phyloP scores from a whole-genome alignment of 257 asterid genomes.

The Solanum ahanhuiri region DNA sequence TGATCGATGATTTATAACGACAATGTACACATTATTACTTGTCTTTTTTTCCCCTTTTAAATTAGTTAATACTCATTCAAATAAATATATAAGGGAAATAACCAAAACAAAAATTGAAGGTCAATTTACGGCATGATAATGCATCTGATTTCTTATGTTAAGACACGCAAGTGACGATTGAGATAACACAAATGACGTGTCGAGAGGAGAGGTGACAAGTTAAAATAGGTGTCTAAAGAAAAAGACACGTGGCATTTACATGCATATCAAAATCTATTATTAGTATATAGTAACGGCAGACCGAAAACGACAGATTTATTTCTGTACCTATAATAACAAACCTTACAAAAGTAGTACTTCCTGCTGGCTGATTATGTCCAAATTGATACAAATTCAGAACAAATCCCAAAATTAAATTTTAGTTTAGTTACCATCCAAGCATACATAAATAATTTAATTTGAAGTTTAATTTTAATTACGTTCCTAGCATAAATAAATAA shows the following conservation, averaged over 20 bases:
- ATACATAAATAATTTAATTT: neutral
- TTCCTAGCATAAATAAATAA: neutral
- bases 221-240: neutral
- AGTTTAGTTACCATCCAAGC: neutral
- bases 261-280: neutral
- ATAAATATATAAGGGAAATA: neutral
- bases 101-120: neutral
- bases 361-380: neutral
- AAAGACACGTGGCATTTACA: neutral
- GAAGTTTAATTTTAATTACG: neutral
- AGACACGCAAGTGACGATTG: neutral
- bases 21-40: neutral
- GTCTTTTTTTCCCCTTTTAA: neutral
- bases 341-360: neutral
- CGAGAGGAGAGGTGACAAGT: neutral
- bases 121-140: neutral
- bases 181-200: neutral
- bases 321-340: neutral
- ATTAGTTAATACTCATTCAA: neutral
- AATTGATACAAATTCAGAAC: neutral
- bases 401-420: no score
- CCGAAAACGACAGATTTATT: neutral
- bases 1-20: neutral
- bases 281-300: neutral
- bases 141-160: neutral